phyloP scores from a whole-genome alignment of 1,284 basidiomycete genomes.

The Hortiboletus rubellus region DNA sequence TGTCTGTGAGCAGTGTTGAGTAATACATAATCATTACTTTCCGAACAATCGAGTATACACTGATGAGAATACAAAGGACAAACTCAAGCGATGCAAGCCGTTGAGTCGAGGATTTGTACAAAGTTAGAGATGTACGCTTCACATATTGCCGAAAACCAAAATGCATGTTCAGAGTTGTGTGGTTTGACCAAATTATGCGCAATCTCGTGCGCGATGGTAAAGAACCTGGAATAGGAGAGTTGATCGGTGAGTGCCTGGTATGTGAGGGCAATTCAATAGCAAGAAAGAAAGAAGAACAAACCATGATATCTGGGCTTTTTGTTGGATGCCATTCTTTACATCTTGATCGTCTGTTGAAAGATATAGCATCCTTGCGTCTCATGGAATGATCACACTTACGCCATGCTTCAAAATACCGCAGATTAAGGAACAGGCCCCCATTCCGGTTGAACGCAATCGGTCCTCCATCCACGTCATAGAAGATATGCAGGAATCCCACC shows the following conservation, averaged over 20 bases:
- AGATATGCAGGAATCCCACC: background rate
- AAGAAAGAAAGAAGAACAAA: slow-evolving; percentile 28
- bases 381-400: slow-evolving; percentile 44
- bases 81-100: no score
- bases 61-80: no score
- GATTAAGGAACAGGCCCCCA: slow-evolving; percentile 87
- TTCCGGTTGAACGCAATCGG: slow-evolving; percentile 93
- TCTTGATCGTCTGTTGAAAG: slow-evolving; percentile 60
- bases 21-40: no score
- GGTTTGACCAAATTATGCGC: no score
- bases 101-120: no score
- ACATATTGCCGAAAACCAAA: no score
- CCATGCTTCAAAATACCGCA: slow-evolving; percentile 86
- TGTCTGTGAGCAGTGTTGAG: no score
- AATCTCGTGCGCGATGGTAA: background rate
- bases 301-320: slow-evolving; percentile 79
- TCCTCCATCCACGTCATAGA: slow-evolving; percentile 52
- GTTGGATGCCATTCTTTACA: slow-evolving; percentile 55
- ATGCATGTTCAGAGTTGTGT: no score
- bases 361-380: no score
- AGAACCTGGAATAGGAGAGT: background rate
- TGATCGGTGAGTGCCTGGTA: background rate
- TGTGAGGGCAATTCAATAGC: background rate
- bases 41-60: no score
- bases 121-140: no score